Evolutionary conservation across 495 filamentous ascomycete species (phyloP).

Genomic region (Rhizodiscina lignyota): DNA sequence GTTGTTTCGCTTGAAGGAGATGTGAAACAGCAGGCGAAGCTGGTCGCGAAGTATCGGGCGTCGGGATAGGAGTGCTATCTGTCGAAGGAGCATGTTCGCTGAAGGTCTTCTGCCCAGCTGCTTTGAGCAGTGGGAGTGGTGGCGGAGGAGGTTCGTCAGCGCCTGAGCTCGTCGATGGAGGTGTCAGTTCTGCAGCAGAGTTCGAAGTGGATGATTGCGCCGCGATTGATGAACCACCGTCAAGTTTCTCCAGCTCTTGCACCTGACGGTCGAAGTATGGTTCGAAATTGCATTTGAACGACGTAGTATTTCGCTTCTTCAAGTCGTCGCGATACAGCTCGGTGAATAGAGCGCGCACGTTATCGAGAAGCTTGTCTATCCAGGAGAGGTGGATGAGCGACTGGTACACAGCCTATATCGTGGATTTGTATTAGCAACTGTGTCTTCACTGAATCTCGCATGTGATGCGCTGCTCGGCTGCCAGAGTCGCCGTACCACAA

Average conservation of each 20-base stretch:
- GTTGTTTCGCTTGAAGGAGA: slow-evolving; percentile 52
- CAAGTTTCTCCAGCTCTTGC: slow-evolving; percentile 56
- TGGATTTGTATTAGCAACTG: no score
- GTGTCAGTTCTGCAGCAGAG: no score
- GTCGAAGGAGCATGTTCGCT: slow-evolving; percentile 32
- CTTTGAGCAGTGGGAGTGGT: no score
- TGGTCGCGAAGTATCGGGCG: slow-evolving; percentile 68
- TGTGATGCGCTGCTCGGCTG: no score
- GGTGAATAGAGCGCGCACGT: slow-evolving; percentile 78
- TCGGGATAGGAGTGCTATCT: slow-evolving; percentile 46
- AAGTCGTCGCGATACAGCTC: slow-evolving; percentile 78
- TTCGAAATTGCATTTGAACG: slow-evolving; percentile 65
- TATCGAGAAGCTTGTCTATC: slow-evolving; percentile 93
- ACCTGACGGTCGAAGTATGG: slow-evolving; percentile 90
- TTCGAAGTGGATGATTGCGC: neutral
- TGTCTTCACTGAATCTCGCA: no score
- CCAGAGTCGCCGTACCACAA: slow-evolving; percentile 74
- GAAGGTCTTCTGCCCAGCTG: no score
- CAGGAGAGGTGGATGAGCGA: slow-evolving; percentile 87
- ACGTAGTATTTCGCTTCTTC: slow-evolving; percentile 59
- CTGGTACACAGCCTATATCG: slow-evolving; percentile 77
- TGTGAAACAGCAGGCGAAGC: slow-evolving; percentile 49
- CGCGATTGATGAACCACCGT: slow-evolving; percentile 14
- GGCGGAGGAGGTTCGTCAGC: no score
- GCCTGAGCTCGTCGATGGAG: no score